Evolutionary conservation across 2,329 filamentous ascomycete species (phyloP), one percentile per base, ranked within the genome.

Genomic region (Ambrosiella cleistominuta): DNA sequence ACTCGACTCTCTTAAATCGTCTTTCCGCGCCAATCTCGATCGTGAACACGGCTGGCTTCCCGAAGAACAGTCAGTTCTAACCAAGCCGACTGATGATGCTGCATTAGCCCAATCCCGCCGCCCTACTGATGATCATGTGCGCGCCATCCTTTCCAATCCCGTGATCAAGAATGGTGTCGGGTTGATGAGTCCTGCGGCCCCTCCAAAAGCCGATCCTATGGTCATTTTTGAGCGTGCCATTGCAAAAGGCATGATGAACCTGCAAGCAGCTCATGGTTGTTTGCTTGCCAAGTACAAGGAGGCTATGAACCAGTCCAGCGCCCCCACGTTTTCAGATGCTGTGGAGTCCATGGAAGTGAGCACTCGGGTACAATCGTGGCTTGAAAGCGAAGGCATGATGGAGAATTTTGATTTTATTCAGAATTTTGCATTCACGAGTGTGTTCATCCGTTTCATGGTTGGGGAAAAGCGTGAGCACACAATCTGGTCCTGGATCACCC

Each of bases 1-100:
- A 7, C 75, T 81, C 62, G 71, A 79, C 57, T 72, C 73, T 39
- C 71, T 82, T 56, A 81, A 79, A 55, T 67, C 70, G 5, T 80
- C 78, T 1, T 82, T 82, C 65, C 74, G 78, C 56, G 72, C 72
- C 57, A 75, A 79, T 37, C 74, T 82, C n/a, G 77, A 81, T 63
- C 71, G 69, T 49, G 78, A 81, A 64, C 75, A 81, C 63, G 77
- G 77, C 61, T 73, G 69, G 64, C 64, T 70, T 37, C 62, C 67
- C 13, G 66, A 68, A 12, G 65, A 70, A 12, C 45, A 57, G 13
- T 62, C 62, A 42, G 27, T 27, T 44, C 62, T 1, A 38, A 9
- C 37, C 5, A 39, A 37, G 7, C 35, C 12, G 2, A 15, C 61
- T 54, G n/a, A 57, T 54, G 36, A 40, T 44, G 62, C 11, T 13